Evolutionary conservation across 352 stramenopile genomes (phyloP).

Genomic region (Globisporangium yorkense): DNA sequence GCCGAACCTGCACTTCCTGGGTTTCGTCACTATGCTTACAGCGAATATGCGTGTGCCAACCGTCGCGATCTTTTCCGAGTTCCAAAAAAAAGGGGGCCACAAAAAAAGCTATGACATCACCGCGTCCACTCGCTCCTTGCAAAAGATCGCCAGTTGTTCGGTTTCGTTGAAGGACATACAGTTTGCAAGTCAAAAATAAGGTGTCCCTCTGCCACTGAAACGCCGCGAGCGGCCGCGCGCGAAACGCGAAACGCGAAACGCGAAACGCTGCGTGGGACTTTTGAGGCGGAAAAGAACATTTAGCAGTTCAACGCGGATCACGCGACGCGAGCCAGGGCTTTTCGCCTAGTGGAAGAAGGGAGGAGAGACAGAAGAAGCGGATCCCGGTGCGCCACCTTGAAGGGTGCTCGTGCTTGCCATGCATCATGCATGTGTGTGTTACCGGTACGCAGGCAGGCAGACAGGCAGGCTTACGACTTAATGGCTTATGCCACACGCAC

Average conservation of each 20-base stretch:
- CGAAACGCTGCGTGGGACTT: slow-evolving; percentile 9
- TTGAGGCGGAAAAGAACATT: slow-evolving; percentile 11
- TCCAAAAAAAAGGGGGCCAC: no score
- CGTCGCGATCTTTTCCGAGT: not conserved
- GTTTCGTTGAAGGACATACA: slow-evolving; percentile 1
- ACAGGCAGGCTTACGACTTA: no score
- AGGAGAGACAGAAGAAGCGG: not conserved
- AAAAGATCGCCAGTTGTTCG: no score
- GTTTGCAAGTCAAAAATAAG: not conserved
- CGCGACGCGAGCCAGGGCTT: not conserved
- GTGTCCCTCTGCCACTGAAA: slow-evolving; percentile 9
- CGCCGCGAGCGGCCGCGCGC: not conserved
- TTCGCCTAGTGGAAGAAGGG: not conserved
- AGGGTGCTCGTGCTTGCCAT: no score
- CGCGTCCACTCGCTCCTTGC: no score
- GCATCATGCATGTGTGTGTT: no score
- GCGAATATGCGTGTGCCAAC: not conserved
- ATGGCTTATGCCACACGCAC: no score
- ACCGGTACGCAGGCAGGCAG: no score
- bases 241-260: not conserved
- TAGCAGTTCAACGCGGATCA: not conserved
- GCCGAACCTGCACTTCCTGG: no score
- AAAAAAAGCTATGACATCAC: no score
- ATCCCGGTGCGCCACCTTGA: not conserved
- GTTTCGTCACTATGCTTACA: no score